Conservation (phyloP, 768 basidiomycete genomes). For the Russula sp. region DNA sequence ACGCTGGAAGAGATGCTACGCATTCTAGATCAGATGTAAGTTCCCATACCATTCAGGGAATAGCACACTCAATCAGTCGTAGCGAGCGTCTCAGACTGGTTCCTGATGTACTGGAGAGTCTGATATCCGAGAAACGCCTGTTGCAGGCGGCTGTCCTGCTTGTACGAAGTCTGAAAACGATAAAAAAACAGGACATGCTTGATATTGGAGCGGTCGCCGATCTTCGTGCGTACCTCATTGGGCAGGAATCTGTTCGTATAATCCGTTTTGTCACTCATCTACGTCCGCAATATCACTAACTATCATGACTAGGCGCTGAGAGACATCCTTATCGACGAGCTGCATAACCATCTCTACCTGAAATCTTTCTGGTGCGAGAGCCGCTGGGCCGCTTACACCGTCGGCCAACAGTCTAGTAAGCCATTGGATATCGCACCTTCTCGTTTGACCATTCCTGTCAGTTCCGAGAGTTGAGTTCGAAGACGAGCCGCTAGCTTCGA, state of each 20-base stretch:
- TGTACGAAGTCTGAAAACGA: constrained; percentile 81
- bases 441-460: constrained; percentile 29
- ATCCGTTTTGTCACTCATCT: neutral
- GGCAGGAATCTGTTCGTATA: constrained; percentile 76
- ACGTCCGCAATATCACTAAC: constrained; percentile 8
- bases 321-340: constrained; percentile 91
- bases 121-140: constrained; percentile 94
- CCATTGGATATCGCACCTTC: constrained; percentile 16
- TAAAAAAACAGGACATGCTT: constrained; percentile 86
- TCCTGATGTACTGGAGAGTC: constrained; percentile 84
- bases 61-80: constrained; percentile 23
- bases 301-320: constrained; percentile 58
- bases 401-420: constrained; percentile 74
- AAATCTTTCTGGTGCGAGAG: constrained; percentile 95
- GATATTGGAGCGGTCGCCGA: constrained; percentile 95
- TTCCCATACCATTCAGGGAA: constrained; percentile 4
- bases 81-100: constrained; percentile 79
- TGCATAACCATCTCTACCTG: constrained; percentile 95
- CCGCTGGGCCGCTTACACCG: constrained; percentile 80
- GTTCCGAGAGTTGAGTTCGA: constrained; percentile 67
- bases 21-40: constrained; percentile 88
- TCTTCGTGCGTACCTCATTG: constrained; percentile 71
- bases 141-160: constrained; percentile 84
- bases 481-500: constrained; percentile 34
- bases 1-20: constrained; percentile 94